These are phyloP conservation scores for Leptographium galeiforme DNA, from an alignment of 2,329 filamentous ascomycete species.

Conservation along the genomic window DNA sequence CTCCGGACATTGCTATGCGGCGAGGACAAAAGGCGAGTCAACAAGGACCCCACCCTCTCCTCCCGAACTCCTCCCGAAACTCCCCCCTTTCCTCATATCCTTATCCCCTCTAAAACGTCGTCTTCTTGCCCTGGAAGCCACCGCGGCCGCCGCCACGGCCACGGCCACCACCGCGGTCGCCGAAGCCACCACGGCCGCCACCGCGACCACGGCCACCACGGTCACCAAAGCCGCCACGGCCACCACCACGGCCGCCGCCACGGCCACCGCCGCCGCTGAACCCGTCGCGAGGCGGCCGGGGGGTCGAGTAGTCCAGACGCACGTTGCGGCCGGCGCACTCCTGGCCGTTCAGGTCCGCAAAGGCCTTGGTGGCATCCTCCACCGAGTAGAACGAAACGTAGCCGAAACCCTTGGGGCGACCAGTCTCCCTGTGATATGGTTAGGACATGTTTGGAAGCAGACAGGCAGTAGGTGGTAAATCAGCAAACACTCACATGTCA, in stretches of 20 bases:
- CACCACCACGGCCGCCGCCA: slow-evolving; percentile 30
- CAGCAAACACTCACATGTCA: slow-evolving; percentile 43
- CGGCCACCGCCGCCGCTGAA: slow-evolving; percentile 33
- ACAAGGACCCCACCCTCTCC: not conserved
- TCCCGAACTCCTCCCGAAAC: too few species aligned
- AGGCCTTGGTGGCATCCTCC: slow-evolving; percentile 69
- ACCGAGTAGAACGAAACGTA: slow-evolving; percentile 75
- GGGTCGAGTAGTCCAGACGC: slow-evolving; percentile 69
- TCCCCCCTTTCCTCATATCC: not conserved
- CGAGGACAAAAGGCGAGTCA: slow-evolving; percentile 5
- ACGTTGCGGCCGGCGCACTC: slow-evolving; percentile 61
- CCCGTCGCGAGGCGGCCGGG: slow-evolving; percentile 48
- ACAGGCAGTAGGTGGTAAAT: too few species aligned
- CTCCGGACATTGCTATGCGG: slow-evolving; percentile 28
- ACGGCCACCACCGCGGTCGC: slow-evolving; percentile 26
- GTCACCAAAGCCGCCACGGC: slow-evolving; percentile 26
- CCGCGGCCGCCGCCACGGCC: slow-evolving; percentile 38
- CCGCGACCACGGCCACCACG: slow-evolving; percentile 38
- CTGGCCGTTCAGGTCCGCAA: slow-evolving; percentile 45
- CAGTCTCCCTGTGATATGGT: slow-evolving; percentile 65
- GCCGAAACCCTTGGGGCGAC: slow-evolving; percentile 80
- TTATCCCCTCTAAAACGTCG: slow-evolving; percentile 30
- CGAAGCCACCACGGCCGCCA: slow-evolving; percentile 43
- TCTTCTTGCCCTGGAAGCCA: slow-evolving; percentile 69
- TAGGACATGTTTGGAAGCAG: too few species aligned